These are phyloP conservation scores for Ciborinia camelliae DNA, from an alignment of 2,329 filamentous ascomycete species.

Conservation along the genomic window DNA sequence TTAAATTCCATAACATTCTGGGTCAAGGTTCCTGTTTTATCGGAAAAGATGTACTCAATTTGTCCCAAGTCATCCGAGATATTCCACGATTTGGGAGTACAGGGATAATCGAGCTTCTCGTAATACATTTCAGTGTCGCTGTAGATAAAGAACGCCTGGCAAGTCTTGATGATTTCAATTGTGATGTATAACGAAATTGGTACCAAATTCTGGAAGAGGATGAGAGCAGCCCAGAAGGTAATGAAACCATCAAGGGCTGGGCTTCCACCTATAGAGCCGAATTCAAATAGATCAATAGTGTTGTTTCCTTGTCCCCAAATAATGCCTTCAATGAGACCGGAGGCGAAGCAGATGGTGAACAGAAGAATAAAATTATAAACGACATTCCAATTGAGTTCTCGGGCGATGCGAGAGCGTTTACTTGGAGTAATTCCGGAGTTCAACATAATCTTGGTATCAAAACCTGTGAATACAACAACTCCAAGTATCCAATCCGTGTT, in stretches of 20 bases:
- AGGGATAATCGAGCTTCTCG: constrained; percentile 87
- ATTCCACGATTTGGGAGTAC: constrained; percentile 97
- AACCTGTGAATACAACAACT: constrained; percentile 88
- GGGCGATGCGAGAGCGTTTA: constrained; percentile 86
- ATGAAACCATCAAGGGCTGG: constrained; percentile 84
- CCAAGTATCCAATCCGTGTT: constrained; percentile 97
- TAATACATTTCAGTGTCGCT: constrained; percentile 97
- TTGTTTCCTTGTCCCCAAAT: constrained; percentile 73
- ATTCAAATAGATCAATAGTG: constrained; percentile 80
- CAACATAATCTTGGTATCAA: constrained; percentile 99
- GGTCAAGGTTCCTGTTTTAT: constrained; percentile 86
- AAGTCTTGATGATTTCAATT: constrained; percentile 87
- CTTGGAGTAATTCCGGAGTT: constrained; percentile 94
- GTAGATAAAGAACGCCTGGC: constrained; percentile 96
- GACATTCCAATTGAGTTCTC: constrained; percentile 95
- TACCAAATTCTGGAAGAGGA: constrained; percentile 97
- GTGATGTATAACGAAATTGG: constrained; percentile 98
- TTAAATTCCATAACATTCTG: constrained; percentile 99
- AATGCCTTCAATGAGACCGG: constrained; percentile 79
- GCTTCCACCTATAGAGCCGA: constrained; percentile 72
- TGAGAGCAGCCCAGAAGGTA: constrained; percentile 92
- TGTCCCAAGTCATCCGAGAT: constrained; percentile 97
- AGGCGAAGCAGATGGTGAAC: constrained; percentile 81
- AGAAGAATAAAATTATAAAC: constrained; percentile 93
- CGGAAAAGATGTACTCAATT: constrained; percentile 98